A percentile compares a stretch with the other conserved stretches of the same genome.
These are phyloP conservation scores for Volutella citrinella DNA, from an alignment of 2,329 filamentous ascomycete genomes.

Conservation along the genomic window DNA sequence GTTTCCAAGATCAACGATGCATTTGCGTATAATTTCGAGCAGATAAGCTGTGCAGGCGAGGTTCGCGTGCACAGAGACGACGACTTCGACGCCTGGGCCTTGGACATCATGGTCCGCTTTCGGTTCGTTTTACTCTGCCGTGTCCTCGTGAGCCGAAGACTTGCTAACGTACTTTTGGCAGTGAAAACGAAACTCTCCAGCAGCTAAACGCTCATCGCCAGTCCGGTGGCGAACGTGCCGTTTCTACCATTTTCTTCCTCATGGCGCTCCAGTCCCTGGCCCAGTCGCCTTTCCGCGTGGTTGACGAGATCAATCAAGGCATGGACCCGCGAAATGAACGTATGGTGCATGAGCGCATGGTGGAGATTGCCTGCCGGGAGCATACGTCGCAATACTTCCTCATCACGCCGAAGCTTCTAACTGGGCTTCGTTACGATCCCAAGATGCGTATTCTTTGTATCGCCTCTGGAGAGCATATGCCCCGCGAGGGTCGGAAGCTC, in stretches of 20 bases:
- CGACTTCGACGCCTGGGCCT: conserved; percentile 91
- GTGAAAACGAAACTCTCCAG: conserved; percentile 78
- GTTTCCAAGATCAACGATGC: conserved; percentile 81
- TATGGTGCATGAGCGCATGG: conserved; percentile 97
- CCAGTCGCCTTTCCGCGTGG: conserved; percentile 92
- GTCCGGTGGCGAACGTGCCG: conserved; percentile 91
- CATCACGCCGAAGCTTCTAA: conserved; percentile 93
- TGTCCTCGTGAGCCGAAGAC: too few relatives aligned
- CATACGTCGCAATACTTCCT: conserved; percentile 87
- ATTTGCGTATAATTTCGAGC: conserved; percentile 89
- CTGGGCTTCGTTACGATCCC: conserved; percentile 77
- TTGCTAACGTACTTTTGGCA: too few relatives aligned
- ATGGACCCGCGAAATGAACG: conserved; percentile 99
- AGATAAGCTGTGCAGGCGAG: conserved; percentile 92
- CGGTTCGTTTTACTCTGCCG: conserved; percentile 54
- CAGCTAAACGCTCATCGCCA: conserved; percentile 88
- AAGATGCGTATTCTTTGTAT: conserved; percentile 95
- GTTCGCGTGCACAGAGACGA: conserved; percentile 85
- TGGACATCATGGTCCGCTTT: conserved; percentile 94
- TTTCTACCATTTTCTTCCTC: conserved; percentile 97
- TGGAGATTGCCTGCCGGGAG: conserved; percentile 90
- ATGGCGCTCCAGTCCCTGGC: conserved; percentile 96
- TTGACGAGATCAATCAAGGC: conserved; percentile 99
- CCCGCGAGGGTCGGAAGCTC: conserved; percentile 48
- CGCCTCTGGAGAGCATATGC: conserved; percentile 78